These are phyloP conservation scores for Microsporum ferrugineum DNA, from an alignment of 2,329 filamentous ascomycete species.

Conservation along the genomic window DNA sequence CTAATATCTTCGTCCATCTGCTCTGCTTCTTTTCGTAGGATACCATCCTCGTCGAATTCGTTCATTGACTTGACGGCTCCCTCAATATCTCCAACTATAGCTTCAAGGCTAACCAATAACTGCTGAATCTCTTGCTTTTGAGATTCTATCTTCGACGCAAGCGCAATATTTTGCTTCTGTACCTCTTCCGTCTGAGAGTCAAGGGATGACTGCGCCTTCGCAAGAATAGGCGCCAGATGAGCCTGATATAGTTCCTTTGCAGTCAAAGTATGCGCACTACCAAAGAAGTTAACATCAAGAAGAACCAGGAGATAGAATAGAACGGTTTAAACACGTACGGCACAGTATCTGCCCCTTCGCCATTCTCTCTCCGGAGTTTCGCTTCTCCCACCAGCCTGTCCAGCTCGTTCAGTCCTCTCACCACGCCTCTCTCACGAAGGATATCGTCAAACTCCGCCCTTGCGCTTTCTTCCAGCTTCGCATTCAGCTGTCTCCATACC, in stretches of 20 bases:
- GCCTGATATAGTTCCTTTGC: slow-evolving; percentile 46
- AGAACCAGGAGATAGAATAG: not conserved
- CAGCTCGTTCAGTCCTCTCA: slow-evolving; percentile 48
- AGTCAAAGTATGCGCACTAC: slow-evolving; percentile 47
- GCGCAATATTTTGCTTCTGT: slow-evolving; percentile 42
- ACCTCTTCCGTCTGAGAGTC: slow-evolving; percentile 39
- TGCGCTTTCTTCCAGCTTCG: slow-evolving; percentile 47
- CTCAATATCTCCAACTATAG: slow-evolving; percentile 47
- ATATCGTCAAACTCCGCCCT: slow-evolving; percentile 52
- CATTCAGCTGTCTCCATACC: slow-evolving; percentile 48
- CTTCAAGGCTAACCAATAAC: slow-evolving; percentile 44
- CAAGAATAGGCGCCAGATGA: slow-evolving; percentile 48
- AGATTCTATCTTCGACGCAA: slow-evolving; percentile 40
- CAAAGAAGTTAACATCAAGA: not conserved
- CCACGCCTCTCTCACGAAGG: slow-evolving; percentile 44
- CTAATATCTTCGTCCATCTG: slow-evolving; percentile 35
- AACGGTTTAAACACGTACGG: slow-evolving; percentile 33
- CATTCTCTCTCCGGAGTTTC: slow-evolving; percentile 40
- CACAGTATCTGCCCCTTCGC: slow-evolving; percentile 28
- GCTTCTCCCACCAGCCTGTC: slow-evolving; percentile 51
- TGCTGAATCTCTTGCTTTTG: slow-evolving; percentile 48
- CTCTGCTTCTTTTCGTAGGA: slow-evolving; percentile 32
- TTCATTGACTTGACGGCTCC: slow-evolving; percentile 35
- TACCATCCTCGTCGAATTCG: slow-evolving; percentile 28
- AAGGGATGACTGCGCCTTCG: slow-evolving; percentile 40